Percentiles rank a stretch among this genome's conserved stretches.
Evolutionary conservation across 2,329 filamentous ascomycete genomes (phyloP).

Genomic region (Gaeumannomyces tritici): DNA sequence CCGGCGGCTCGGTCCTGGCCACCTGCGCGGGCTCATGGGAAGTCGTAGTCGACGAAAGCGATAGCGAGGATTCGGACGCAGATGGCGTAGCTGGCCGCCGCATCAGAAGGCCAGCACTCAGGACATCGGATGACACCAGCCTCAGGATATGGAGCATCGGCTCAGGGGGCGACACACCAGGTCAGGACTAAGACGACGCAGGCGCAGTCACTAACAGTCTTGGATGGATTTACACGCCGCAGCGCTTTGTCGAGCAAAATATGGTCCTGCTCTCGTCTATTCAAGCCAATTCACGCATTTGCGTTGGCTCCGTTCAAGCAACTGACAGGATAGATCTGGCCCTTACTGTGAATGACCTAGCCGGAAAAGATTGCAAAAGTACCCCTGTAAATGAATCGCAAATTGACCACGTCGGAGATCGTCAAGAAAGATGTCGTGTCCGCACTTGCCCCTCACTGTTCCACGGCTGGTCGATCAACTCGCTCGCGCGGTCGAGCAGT

Average conservation of each 20-base stretch:
- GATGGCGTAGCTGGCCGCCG: slow-evolving; percentile 7
- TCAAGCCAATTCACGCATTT: not conserved
- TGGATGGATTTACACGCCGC: not conserved
- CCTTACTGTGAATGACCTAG: not conserved
- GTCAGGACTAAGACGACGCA: not conserved
- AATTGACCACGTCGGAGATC: not conserved
- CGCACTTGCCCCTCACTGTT: not conserved
- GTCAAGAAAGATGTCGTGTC: not conserved
- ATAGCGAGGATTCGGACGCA: slow-evolving; percentile 13
- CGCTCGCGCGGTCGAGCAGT: slow-evolving; percentile 41
- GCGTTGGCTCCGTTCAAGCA: not conserved
- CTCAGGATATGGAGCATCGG: slow-evolving; percentile 34
- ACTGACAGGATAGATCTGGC: not conserved
- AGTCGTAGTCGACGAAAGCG: slow-evolving; percentile 3
- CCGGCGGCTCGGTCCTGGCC: slow-evolving; percentile 43
- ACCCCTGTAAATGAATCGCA: not conserved
- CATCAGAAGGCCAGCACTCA: not conserved
- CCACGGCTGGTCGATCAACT: slow-evolving; percentile 30
- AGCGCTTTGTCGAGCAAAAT: no score
- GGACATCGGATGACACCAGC: slow-evolving; percentile 27
- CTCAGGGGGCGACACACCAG: not conserved
- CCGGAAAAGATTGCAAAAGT: not conserved
- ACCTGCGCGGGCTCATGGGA: slow-evolving; percentile 48
- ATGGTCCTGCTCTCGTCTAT: no score
- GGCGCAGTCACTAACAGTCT: not conserved